Conservation (phyloP, 345 rosid genomes). For the Salix udensis region DNA sequence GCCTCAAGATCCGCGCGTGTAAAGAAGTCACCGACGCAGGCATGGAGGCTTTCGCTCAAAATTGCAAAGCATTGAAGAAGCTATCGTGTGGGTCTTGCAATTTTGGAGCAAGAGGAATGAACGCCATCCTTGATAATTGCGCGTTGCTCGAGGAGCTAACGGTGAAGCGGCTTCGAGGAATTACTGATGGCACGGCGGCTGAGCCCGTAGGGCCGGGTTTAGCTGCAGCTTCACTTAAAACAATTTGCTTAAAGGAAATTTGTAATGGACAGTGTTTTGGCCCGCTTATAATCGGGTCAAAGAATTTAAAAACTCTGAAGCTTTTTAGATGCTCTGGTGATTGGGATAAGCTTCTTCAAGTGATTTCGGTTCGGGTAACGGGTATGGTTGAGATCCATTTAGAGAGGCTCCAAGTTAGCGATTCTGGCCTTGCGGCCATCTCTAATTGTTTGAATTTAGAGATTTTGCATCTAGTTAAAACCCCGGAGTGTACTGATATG, state of each 20-base stretch:
- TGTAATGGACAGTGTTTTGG: slow-evolving; percentile 74
- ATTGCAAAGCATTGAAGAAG: slow-evolving; percentile 71
- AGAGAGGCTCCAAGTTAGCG: slow-evolving; percentile 68
- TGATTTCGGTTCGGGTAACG: slow-evolving; percentile 36
- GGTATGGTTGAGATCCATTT: slow-evolving; percentile 60
- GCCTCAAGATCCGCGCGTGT: slow-evolving; percentile 79
- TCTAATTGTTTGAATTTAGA: slow-evolving; percentile 60
- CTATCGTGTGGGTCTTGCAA: slow-evolving; percentile 77
- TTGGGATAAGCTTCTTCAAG: slow-evolving; percentile 65
- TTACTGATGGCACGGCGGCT: slow-evolving; percentile 45
- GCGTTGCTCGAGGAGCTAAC: slow-evolving; percentile 64
- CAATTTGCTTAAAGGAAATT: slow-evolving; percentile 68
- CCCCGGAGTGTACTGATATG: slow-evolving; percentile 58
- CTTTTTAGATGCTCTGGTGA: slow-evolving; percentile 81
- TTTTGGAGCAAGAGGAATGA: slow-evolving; percentile 81
- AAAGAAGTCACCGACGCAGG: slow-evolving; percentile 73
- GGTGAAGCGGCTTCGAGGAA: slow-evolving; percentile 74
- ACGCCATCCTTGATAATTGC: slow-evolving; percentile 75
- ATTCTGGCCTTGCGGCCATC: slow-evolving; percentile 47
- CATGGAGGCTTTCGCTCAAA: slow-evolving; percentile 57
- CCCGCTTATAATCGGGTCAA: slow-evolving; percentile 58
- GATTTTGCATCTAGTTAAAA: slow-evolving; percentile 68
- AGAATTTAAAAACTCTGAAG: slow-evolving; percentile 58
- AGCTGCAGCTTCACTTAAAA: slow-evolving; percentile 57
- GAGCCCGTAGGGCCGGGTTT: slow-evolving; percentile 63